These are phyloP conservation scores for Nicotiana obtusifolia DNA, from an alignment of 257 asterid species.

Conservation along the genomic window DNA sequence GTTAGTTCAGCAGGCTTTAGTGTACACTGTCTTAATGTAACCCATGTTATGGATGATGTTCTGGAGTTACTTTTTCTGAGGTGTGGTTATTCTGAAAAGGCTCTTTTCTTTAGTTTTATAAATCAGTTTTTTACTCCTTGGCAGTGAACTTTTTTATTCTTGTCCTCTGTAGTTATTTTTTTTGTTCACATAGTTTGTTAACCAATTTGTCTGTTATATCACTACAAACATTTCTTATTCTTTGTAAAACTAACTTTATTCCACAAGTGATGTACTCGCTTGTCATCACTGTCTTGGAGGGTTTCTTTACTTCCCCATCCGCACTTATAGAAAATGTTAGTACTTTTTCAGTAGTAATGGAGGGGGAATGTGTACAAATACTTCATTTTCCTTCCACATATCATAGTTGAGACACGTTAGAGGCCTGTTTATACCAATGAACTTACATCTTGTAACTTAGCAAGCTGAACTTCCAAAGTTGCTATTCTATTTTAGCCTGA, in stretches of 20 bases:
- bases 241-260: background rate
- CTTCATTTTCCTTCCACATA: background rate
- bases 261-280: background rate
- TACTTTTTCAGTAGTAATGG: no score
- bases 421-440: background rate
- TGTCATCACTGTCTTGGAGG: background rate
- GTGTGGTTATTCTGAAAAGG: background rate
- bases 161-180: background rate
- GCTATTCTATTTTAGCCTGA: conserved; percentile 15
- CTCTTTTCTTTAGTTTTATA: background rate
- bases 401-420: background rate
- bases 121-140: background rate
- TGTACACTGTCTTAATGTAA: background rate
- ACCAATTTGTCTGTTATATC: background rate
- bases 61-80: background rate
- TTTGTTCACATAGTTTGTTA: background rate
- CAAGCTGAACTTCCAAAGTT: background rate
- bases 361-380: background rate
- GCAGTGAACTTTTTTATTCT: background rate
- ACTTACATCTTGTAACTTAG: background rate
- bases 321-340: background rate
- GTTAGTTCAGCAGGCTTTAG: conserved; percentile 4
- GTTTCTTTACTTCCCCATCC: background rate
- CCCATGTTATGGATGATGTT: background rate
- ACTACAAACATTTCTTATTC: background rate